Conservation (phyloP, 139 green algal genomes). For the Chlorella sorokiniana region DNA sequence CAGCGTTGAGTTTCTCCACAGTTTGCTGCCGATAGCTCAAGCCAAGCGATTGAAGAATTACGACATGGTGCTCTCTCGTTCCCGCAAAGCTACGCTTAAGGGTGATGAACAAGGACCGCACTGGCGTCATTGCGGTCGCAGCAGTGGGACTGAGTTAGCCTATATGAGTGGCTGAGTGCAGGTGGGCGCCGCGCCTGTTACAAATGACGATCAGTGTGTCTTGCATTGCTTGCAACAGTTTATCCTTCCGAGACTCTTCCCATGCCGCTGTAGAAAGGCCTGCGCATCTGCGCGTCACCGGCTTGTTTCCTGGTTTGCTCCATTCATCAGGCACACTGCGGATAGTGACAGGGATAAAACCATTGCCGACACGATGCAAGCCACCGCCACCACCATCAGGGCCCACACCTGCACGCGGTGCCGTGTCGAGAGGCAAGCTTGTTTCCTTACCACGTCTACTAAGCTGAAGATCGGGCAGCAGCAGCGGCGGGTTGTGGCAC, state of each 20-base stretch:
- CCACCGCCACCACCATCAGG: neutral
- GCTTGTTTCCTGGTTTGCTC: neutral
- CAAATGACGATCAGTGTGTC: no score
- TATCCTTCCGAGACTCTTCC: no score
- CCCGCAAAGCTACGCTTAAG: constrained; percentile 59
- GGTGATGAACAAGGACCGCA: constrained; percentile 54
- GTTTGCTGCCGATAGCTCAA: constrained; percentile 51
- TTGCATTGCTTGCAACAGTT: no score
- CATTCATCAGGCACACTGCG: neutral
- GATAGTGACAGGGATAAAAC: neutral
- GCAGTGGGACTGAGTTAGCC: no score
- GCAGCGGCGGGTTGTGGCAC: constrained; percentile 1
- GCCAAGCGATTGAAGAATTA: constrained; percentile 48
- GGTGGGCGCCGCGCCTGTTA: neutral
- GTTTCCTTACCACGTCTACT: neutral
- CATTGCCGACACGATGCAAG: neutral
- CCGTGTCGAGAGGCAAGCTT: neutral
- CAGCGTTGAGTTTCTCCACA: constrained; percentile 43
- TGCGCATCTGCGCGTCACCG: no score
- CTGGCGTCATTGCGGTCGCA: constrained; percentile 4
- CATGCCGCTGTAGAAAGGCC: no score
- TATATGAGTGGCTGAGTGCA: neutral
- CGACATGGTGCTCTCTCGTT: constrained; percentile 47
- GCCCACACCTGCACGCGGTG: no score
- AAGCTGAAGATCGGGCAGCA: neutral